Percentiles rank a stretch among this genome's conserved stretches.
These are phyloP conservation scores for Botrytis squamosa DNA, from an alignment of 2,329 filamentous ascomycete species.

Conservation along the genomic window DNA sequence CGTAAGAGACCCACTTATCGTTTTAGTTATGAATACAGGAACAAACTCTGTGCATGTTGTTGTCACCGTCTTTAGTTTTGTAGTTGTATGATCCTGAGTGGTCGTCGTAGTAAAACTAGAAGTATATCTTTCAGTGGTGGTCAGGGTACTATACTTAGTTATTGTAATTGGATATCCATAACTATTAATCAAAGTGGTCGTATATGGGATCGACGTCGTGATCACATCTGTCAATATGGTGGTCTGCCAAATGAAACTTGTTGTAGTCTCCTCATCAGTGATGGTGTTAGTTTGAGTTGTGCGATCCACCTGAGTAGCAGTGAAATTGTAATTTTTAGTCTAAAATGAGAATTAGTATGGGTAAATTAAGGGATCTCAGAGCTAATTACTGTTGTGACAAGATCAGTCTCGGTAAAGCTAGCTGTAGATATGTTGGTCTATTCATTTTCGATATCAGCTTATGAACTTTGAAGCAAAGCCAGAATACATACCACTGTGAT, in stretches of 20 bases:
- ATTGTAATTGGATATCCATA: constrained; percentile 28
- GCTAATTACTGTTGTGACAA: background rate
- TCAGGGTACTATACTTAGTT: constrained; percentile 28
- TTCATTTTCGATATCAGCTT: background rate
- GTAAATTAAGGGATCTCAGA: too few relatives aligned
- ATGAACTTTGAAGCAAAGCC: background rate
- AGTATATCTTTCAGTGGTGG: constrained; percentile 25
- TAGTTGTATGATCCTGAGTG: constrained; percentile 12
- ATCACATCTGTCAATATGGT: constrained; percentile 22
- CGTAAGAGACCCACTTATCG: constrained; percentile 2
- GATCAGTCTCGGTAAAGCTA: constrained; percentile 1
- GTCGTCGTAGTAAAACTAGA: constrained; percentile 7
- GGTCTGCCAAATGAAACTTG: constrained; percentile 17
- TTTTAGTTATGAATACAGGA: constrained; percentile 11
- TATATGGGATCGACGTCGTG: constrained; percentile 27
- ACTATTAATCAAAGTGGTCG: constrained; percentile 26
- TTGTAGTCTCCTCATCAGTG: constrained; percentile 21
- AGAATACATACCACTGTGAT: constrained; percentile 7
- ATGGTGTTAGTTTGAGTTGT: constrained; percentile 14
- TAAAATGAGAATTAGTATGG: background rate
- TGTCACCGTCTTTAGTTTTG: background rate
- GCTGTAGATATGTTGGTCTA: constrained; percentile 13
- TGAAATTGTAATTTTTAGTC: constrained; percentile 19
- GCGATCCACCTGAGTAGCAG: constrained; percentile 5
- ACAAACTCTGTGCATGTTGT: constrained; percentile 6